Evolutionary conservation across 768 basidiomycete species (phyloP).

Genomic region (Daedaleopsis nitida): DNA sequence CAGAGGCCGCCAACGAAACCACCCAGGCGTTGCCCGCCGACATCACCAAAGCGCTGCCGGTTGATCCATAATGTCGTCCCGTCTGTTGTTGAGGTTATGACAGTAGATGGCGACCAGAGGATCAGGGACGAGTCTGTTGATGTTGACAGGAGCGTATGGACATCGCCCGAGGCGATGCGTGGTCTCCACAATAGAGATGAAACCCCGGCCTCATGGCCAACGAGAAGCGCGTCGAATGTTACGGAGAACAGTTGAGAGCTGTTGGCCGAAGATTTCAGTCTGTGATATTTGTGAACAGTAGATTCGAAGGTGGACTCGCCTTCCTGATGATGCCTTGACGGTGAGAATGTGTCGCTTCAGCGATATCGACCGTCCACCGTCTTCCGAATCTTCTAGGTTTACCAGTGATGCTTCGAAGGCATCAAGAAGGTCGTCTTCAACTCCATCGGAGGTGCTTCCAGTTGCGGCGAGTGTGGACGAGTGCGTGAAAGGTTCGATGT

Average conservation of each 20-base stretch:
- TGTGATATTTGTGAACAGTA: not conserved
- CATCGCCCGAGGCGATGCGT: constrained; percentile 21
- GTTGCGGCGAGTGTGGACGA: not conserved
- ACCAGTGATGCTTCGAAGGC: constrained; percentile 84
- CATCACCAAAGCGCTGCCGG: constrained; percentile 87
- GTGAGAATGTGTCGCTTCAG: constrained; percentile 82
- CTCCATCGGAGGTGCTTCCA: constrained; percentile 24
- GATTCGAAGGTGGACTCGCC: constrained; percentile 13
- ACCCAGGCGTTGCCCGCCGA: constrained; percentile 87
- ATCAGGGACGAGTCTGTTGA: constrained; percentile 96
- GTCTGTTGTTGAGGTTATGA: constrained; percentile 38
- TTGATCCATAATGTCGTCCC: constrained; percentile 85
- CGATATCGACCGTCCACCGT: constrained; percentile 84
- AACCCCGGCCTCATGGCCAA: constrained; percentile 95
- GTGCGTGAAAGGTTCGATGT: constrained; percentile 57
- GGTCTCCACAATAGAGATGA: constrained; percentile 89
- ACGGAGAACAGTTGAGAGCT: constrained; percentile 66
- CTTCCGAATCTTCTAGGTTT: constrained; percentile 69
- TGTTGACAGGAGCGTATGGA: constrained; percentile 77
- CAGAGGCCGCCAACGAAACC: constrained; percentile 93
- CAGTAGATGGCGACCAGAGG: constrained; percentile 82
- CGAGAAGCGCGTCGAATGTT: constrained; percentile 89
- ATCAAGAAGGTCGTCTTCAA: constrained; percentile 80
- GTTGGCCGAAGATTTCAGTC: not conserved
- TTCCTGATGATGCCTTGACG: constrained; percentile 52